Base-by-base conservation (phyloP, 2,329 filamentous ascomycete species). In the Colletotrichum spinosum region DNA sequence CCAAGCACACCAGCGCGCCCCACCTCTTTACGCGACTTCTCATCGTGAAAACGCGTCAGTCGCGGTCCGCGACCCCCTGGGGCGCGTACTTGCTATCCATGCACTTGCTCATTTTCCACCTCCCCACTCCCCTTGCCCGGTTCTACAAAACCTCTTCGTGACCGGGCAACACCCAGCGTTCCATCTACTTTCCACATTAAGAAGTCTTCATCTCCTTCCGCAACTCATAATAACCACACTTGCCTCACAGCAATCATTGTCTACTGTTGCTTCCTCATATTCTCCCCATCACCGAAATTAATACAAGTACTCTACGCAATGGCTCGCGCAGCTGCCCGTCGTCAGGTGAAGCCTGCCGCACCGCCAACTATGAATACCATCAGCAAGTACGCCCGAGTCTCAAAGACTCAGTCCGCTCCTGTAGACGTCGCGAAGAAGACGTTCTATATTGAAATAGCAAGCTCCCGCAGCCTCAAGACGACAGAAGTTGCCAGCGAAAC, bases 311-410 rank as follows among this genome's bases (percentile, higher is more conserved):
- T 46, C 49, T 25, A 62, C 67, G 59, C 67, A 38, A 69, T 69
- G 67, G 65, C 67, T 54, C 61, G 65, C 46, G 55, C 61, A 45
- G 65, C 57, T 62, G 41, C 65, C 35, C 65, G 65, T 39, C 56
- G 67, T 15, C 65, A 64, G 46, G 61, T 62, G 45, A 68, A 68
- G 55, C 60, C 65, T 60, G 54, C 55, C 46, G 45, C 57, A 37
- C 50, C 53, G 39, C 46, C 54, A 41, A 56, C 54, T 25, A 46
- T 45, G 38, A 67, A 68, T 38, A 45, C 45, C 34, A 68, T 69
- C 10, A 66, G 65, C 67, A 68, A 66, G 56, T 69, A 68, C 58
- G 54, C 48, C 15, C 67, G 67, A 5, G 48, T 69, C 7, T 69
- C 65, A 54, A 69, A 69, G 61, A 53, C 44, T 10, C 51, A 61